Evolutionary conservation across 805 yeast species (phyloP), one percentile per base, ranked within the genome.

Genomic region (Cyberlindnera mycetangii): DNA sequence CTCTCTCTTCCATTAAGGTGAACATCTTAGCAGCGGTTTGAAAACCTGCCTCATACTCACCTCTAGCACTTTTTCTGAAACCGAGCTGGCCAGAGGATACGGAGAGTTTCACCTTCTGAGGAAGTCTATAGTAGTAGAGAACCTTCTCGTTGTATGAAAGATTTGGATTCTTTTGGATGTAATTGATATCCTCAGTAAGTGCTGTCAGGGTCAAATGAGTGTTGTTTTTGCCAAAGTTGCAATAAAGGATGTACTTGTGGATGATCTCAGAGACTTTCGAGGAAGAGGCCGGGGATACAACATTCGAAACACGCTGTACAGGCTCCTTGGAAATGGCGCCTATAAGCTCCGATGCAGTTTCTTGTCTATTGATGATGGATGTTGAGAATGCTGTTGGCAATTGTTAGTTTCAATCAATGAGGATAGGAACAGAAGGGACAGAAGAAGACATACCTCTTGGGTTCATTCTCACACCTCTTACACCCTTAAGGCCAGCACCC

Each of bases 11-110:
- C 61, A 92, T 85, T 52, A 74, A 64, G 50, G 81, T 75, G 66
- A 92, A 89, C 67, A 87, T 72, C 51, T 77, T 78, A 4, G 89
- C 71, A 14, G 89, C 71, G 9, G 92, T 83, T 64, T 89, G 97
- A 71, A 84, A 90, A 12, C 85, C 85, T 1, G 96, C 97, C 67
- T 92, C 99, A 59, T 87, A 88, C 64, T 89, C 96, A 39, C 95
- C 88, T 66, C 97, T 81, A 45, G 89, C 89, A 15, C 93, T 79
- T 59, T 89, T 89, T 59, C 89, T 78, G 72, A 89, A 92, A 3
- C 98, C 99, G 41, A 89, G 71, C 60, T 78, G 79, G 41, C 99
- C 99, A 0, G 96, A 84, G 7, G 88, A 77, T 40, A 87, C 68
- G 18, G 83, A 78, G 36, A 83, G 61, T 51, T 78, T 74, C 22